Base-by-base conservation (phyloP, 768 basidiomycete genomes). In the Harrya chromipes region DNA sequence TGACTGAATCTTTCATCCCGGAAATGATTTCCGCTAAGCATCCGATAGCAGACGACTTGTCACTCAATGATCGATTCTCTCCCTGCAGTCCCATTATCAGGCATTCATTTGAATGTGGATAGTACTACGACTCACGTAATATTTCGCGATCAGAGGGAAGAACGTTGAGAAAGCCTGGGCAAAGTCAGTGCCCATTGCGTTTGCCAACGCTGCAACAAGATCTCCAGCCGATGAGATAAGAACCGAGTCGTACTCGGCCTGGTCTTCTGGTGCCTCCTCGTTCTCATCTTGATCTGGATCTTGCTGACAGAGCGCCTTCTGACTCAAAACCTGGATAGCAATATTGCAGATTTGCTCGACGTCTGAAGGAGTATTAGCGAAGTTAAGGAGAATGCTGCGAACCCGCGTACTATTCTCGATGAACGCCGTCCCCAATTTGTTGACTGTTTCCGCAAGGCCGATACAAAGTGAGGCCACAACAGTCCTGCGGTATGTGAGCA, bases 221-320 rank as follows among this genome's bases (percentile, higher is more conserved):
- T 99, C 97, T 36, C 87, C 88, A 23, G 95, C 95, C 21, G 94
- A 85, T 23, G 90, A 90, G 63, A 98, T 89, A 50, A 99, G 79
- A 47, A 97, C 90, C 4, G 94, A 90, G 66, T 99, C 97, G 66
- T 93, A 95, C 72, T 99, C 97, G 1, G 94, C 94, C 61, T 88
- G 86, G 55, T 91, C 90, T 65, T 91, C 90, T 8, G 85, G 86
- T 21, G 85, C 87, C 59, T 90, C 90, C 21, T 89, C 89, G 4
- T 79, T 79, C 56, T 92, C 90, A 57, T 93, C 93, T 56, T 90
- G 88, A 64, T 95, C 94, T 40, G 94, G 92, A 62, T 95, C 93
- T 67, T 94, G 88, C 69, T 99, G 97, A 73, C 95, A 98, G 58
- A 92, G 80, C 0, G 94, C 90, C 72, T 95, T 97, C 70, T 93